phyloP scores from a whole-genome alignment of 805 yeast species.

The Candida golubevii region DNA sequence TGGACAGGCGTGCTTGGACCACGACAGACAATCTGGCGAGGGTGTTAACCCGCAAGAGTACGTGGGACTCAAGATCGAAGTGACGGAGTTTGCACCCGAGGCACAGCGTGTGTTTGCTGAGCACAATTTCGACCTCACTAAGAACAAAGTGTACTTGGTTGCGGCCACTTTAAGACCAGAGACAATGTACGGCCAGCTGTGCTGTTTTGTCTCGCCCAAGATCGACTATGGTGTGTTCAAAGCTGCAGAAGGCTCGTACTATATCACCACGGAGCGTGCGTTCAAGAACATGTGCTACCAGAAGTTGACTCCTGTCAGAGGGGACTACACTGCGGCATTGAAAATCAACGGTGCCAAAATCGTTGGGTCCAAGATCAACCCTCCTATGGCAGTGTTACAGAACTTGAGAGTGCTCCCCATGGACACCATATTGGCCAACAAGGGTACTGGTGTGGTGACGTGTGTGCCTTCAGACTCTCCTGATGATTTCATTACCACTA shows the following conservation, averaged over 20 bases:
- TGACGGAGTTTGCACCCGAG: slow-evolving; percentile 52
- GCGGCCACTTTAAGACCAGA: slow-evolving; percentile 99
- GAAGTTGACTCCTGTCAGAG: slow-evolving; percentile 85
- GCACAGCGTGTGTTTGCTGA: slow-evolving; percentile 53
- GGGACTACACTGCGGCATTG: slow-evolving; percentile 59
- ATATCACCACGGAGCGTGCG: slow-evolving; percentile 88
- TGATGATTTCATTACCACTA: slow-evolving; percentile 86
- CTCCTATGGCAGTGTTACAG: slow-evolving; percentile 72
- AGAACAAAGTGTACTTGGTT: slow-evolving; percentile 72
- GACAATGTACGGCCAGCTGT: slow-evolving; percentile 98
- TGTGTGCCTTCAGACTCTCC: slow-evolving; percentile 99
- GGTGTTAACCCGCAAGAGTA: slow-evolving; percentile 97
- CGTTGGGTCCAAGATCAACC: slow-evolving; percentile 80
- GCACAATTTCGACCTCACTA: slow-evolving; percentile 41
- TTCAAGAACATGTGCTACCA: slow-evolving; percentile 97
- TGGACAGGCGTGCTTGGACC: slow-evolving; percentile 99
- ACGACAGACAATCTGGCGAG: slow-evolving; percentile 95
- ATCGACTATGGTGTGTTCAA: slow-evolving; percentile 88
- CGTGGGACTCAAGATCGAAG: slow-evolving; percentile 82
- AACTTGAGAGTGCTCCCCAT: slow-evolving; percentile 86
- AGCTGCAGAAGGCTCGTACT: slow-evolving; percentile 71
- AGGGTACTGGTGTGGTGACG: slow-evolving; percentile 99
- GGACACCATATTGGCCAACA: slow-evolving; percentile 92
- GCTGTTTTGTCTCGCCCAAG: slow-evolving; percentile 96
- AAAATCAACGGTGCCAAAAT: slow-evolving; percentile 65